A percentile compares a stretch with the other conserved stretches of the same genome.
These are phyloP conservation scores for Triadica sebifera DNA, from an alignment of 345 rosid genomes.

Conservation along the genomic window DNA sequence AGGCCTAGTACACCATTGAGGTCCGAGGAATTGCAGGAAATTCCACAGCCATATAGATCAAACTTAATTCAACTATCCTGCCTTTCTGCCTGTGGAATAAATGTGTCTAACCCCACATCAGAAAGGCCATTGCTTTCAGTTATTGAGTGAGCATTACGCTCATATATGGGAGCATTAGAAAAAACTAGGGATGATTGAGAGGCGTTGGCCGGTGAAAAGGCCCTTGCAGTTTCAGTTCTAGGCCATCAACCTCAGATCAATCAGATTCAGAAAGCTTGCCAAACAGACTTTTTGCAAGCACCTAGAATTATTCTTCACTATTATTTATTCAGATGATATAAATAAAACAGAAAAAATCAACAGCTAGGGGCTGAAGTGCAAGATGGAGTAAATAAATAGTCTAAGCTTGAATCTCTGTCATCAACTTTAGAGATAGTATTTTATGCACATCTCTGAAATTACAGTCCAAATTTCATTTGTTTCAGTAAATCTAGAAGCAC, in stretches of 20 bases:
- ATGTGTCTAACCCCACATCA: not conserved
- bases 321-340: no score
- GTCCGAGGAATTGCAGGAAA: not conserved
- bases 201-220: not conserved
- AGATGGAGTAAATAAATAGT: not conserved
- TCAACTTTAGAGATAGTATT: not conserved
- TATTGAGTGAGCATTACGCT: not conserved
- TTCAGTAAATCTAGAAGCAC: slow-evolving; percentile 5
- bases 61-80: not conserved
- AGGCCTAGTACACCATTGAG: not conserved
- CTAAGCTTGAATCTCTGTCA: not conserved
- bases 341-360: not conserved
- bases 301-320: not conserved
- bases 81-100: not conserved
- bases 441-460: not conserved
- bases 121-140: not conserved
- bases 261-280: not conserved
- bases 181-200: not conserved
- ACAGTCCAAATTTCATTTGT: not conserved
- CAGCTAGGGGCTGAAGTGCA: slow-evolving; percentile 3
- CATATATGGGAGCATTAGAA: not conserved
- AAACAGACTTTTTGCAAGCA: not conserved
- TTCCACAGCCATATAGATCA: not conserved
- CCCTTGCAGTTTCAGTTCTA: not conserved
- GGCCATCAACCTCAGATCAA: not conserved